Base-by-base conservation (phyloP, 306 rosid genomes). In the Coriaria nepalensis region DNA sequence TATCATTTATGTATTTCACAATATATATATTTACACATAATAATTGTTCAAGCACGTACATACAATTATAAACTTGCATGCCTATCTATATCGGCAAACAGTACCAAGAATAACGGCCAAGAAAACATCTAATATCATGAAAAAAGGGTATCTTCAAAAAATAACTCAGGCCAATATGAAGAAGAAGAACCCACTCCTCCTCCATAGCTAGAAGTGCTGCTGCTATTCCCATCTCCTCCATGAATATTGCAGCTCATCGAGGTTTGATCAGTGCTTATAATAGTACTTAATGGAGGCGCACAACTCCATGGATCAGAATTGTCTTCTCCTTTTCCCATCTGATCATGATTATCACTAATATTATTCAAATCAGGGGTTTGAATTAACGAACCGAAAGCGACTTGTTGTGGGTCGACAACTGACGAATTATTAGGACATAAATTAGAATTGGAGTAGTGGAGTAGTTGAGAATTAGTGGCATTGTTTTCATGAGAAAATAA, bases 121-220 rank as follows among this genome's bases (percentile, higher is more conserved):
- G 73, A 74, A 62, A 69, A 64, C 50, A 70, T 76, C 59, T 51
- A 59, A 67, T 65, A 33, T 68, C 43, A 36, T 36, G 10, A 13
- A 50, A 33, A 8, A 50, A 37, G 5, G 49, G 33, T 33, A 8
- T 46, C 56, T 10, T 43, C 79, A 43, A 66, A 51, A 60, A 73
- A 68, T 20, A 74, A 52, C 40, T 75, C 78, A 37, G 85, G 57
- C 85, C 85, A 82, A 69, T 56, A 71, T 29, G 88, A 62, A 15
- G 80, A 70, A 46, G 63, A 39, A 29, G 9, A n/a, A 7, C 14
- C 14, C 11, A 14, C 62, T 61, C 69, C 55, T 32, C 64, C 78
- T 40, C 61, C 82, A 55, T 77, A 53, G 75, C 73, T 68, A 49
- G 80, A 72, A 44, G 83, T 75, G 61, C 55, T 69, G 68, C 78